Conservation (phyloP, 306 rosid genomes). For the Carpinus viminea region DNA sequence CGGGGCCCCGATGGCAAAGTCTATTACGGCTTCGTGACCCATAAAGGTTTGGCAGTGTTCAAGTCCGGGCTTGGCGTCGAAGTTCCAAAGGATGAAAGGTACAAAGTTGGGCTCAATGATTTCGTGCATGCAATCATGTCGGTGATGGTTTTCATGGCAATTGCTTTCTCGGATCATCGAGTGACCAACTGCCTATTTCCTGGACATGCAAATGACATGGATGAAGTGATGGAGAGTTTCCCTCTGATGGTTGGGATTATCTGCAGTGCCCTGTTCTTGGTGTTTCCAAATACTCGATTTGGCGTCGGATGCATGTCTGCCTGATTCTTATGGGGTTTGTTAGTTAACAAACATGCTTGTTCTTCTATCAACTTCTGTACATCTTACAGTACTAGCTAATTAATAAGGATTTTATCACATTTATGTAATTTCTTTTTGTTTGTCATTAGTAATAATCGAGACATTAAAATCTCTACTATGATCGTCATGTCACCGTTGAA, state of each 20-base stretch:
- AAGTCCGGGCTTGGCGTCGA: constrained; percentile 48
- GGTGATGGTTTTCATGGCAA: constrained; percentile 67
- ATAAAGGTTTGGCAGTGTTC: constrained; percentile 59
- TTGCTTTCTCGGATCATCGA: constrained; percentile 74
- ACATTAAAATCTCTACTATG: too few relatives aligned
- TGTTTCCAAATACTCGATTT: constrained; percentile 62
- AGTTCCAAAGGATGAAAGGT: constrained; percentile 52
- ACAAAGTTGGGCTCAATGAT: constrained; percentile 43
- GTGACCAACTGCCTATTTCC: constrained; percentile 68
- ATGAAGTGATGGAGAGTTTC: constrained; percentile 74
- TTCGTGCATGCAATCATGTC: constrained; percentile 80
- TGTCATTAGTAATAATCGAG: too few relatives aligned
- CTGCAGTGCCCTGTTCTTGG: constrained; percentile 68
- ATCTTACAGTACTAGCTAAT: too few relatives aligned
- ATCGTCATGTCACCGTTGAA: too few relatives aligned
- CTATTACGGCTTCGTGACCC: constrained; percentile 73
- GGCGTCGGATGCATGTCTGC: constrained; percentile 78
- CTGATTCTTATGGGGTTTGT: constrained; percentile 7
- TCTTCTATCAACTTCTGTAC: too few relatives aligned
- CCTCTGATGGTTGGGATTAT: constrained; percentile 69
- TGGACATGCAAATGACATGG: constrained; percentile 64
- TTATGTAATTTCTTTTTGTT: too few relatives aligned
- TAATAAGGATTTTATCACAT: too few relatives aligned
- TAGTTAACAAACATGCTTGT: too few relatives aligned
- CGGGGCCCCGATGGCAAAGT: constrained; percentile 53